Conservation (phyloP, 352 stramenopile species). For the Globisporangium splendens region DNA sequence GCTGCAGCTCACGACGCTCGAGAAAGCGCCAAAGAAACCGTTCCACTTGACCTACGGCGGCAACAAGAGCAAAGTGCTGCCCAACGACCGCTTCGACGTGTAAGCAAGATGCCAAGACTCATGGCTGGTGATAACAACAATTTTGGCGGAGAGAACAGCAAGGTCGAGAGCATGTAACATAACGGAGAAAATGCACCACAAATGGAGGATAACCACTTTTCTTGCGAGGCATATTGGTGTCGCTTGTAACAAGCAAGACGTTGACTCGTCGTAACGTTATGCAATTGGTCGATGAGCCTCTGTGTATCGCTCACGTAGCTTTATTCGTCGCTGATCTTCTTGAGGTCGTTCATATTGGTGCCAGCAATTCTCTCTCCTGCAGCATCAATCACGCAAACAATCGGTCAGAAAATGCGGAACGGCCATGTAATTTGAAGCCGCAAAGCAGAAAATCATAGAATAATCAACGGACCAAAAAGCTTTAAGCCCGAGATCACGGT, state of each 20-base stretch:
- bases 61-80: slow-evolving; percentile 65
- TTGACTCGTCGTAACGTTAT: neutral
- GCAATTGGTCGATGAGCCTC: neutral
- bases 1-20: slow-evolving; percentile 42
- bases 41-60: slow-evolving; percentile 59
- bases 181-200: too few species aligned
- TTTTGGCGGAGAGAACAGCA: too few species aligned
- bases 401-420: too few species aligned
- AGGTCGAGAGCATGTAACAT: too few species aligned
- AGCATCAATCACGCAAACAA: too few species aligned
- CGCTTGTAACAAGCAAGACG: too few species aligned
- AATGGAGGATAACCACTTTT: too few species aligned
- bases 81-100: slow-evolving; percentile 66
- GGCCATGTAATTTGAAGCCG: too few species aligned
- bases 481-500: slow-evolving; percentile 26
- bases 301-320: neutral
- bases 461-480: neutral
- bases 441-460: neutral
- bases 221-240: too few species aligned
- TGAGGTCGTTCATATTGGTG: slow-evolving; percentile 86
- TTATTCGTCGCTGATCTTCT: slow-evolving; percentile 81
- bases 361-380: slow-evolving; percentile 64
- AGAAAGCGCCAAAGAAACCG: slow-evolving; percentile 33
- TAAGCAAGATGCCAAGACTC: slow-evolving; percentile 13
- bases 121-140: too few species aligned